Evolutionary conservation across 768 basidiomycete species (phyloP).

Genomic region (Leccinum uliginosum): DNA sequence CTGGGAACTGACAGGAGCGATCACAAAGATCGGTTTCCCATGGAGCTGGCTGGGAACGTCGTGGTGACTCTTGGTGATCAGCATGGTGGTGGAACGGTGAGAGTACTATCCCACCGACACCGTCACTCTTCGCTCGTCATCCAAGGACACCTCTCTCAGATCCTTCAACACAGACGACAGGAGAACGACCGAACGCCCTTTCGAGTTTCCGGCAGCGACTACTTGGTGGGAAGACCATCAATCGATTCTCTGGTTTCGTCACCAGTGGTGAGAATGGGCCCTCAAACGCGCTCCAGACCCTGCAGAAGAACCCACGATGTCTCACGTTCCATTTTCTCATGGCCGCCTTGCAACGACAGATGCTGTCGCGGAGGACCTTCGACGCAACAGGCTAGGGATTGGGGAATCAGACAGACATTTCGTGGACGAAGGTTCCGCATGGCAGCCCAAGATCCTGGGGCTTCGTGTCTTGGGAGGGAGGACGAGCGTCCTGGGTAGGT

Average conservation of each 20-base stretch:
- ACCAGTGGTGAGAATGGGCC: conserved; percentile 78
- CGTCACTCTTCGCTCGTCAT: conserved; percentile 46
- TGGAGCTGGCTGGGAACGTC: conserved; percentile 73
- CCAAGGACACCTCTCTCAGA: conserved; percentile 31
- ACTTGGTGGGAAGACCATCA: conserved; percentile 72
- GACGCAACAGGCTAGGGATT: conserved; percentile 38
- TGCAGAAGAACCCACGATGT: conserved; percentile 27
- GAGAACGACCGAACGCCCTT: conserved; percentile 56
- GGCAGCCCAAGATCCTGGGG: conserved; percentile 68
- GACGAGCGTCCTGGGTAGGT: conserved; percentile 57
- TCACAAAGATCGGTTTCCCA: conserved; percentile 71
- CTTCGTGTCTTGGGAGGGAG: conserved; percentile 57
- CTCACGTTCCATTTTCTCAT: conserved; percentile 19
- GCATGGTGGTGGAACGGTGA: conserved; percentile 45
- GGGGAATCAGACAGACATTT: conserved; percentile 67
- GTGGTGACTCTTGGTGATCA: conserved; percentile 73
- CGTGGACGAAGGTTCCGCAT: conserved; percentile 64
- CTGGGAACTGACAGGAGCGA: conserved; percentile 84
- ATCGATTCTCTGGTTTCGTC: conserved; percentile 84
- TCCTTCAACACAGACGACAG: conserved; percentile 65
- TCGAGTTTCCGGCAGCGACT: conserved; percentile 69
- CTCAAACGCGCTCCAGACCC: conserved; percentile 50
- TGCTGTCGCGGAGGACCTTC: conserved; percentile 39
- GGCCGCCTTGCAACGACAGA: conserved; percentile 27
- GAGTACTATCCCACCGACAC: conserved; percentile 37